phyloP scores from a whole-genome alignment of 176 grass and related monocot genomes.

The Panicum miliaceum region DNA sequence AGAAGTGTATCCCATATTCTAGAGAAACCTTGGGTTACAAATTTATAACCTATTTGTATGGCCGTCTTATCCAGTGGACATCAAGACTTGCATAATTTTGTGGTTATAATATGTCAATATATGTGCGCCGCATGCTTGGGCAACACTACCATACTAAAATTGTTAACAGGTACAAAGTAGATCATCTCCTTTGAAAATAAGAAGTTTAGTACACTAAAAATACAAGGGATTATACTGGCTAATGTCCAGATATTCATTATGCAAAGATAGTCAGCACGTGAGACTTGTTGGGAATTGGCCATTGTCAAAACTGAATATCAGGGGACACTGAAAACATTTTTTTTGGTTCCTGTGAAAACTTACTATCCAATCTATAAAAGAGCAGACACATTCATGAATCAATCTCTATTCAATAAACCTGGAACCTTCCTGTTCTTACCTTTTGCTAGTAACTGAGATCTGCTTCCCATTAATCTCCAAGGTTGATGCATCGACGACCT shows the following conservation, averaged over 20 bases:
- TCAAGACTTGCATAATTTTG: neutral
- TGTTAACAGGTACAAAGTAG: neutral
- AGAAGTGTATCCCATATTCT: slow-evolving; percentile 3
- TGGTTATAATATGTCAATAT: neutral
- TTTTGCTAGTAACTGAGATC: slow-evolving; percentile 75
- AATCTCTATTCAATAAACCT: slow-evolving; percentile 40
- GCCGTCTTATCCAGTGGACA: neutral
- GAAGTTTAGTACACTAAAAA: neutral
- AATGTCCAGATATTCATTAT: neutral
- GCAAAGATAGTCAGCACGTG: neutral
- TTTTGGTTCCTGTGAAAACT: neutral
- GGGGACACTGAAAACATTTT: neutral
- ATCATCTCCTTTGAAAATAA: neutral
- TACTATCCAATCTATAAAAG: neutral
- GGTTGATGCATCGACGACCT: slow-evolving; percentile 65
- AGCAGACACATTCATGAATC: neutral
- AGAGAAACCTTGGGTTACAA: neutral
- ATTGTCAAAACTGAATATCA: neutral
- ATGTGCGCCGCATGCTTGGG: neutral
- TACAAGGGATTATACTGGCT: neutral
- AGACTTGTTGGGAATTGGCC: neutral
- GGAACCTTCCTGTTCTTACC: slow-evolving; percentile 47
- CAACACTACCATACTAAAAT: neutral
- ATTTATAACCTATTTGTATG: neutral
- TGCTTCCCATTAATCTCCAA: slow-evolving; percentile 91